Percentiles rank a stretch among this genome's conserved stretches.
phyloP scores from a whole-genome alignment of 2,329 filamentous ascomycete genomes.

The Talaromyces sp. region DNA sequence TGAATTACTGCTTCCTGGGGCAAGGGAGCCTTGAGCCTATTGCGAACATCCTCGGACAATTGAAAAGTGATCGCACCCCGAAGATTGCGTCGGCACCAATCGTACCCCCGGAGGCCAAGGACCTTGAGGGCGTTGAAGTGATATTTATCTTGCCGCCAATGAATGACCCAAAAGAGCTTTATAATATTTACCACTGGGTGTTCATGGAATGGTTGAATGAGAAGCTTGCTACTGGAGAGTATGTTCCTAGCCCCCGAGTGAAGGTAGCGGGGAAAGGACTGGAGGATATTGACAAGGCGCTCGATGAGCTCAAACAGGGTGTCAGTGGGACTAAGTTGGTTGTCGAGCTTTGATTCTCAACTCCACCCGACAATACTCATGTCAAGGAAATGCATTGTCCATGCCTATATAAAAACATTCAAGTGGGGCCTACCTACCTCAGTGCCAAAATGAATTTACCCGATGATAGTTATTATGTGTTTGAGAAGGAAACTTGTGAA shows the following conservation, averaged over 20 bases:
- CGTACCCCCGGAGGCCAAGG: not conserved
- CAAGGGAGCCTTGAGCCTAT: slow-evolving; percentile 2
- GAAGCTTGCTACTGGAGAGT: slow-evolving; percentile 17
- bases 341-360: slow-evolving; percentile 10
- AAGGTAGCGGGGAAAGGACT: slow-evolving; percentile 18
- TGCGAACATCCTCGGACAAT: not conserved
- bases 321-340: slow-evolving; percentile 21
- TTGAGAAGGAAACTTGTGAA: too few species aligned
- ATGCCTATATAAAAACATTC: too few species aligned
- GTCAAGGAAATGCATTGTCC: too few species aligned
- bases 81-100: slow-evolving; percentile 7
- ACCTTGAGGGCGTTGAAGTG: slow-evolving; percentile 2
- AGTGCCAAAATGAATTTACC: too few species aligned
- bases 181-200: slow-evolving; percentile 14
- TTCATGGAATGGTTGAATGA: slow-evolving; percentile 19
- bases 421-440: too few species aligned
- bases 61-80: not conserved
- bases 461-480: too few species aligned
- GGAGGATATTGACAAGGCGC: slow-evolving; percentile 13
- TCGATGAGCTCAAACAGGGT: slow-evolving; percentile 19
- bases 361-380: too few species aligned
- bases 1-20: slow-evolving; percentile 9
- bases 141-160: slow-evolving; percentile 14
- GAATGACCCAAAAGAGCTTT: slow-evolving; percentile 10
- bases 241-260: slow-evolving; percentile 19